Evolutionary conservation across 768 basidiomycete genomes (phyloP), one percentile per base, ranked within the genome.

Genomic region (Russula dissimulans): DNA sequence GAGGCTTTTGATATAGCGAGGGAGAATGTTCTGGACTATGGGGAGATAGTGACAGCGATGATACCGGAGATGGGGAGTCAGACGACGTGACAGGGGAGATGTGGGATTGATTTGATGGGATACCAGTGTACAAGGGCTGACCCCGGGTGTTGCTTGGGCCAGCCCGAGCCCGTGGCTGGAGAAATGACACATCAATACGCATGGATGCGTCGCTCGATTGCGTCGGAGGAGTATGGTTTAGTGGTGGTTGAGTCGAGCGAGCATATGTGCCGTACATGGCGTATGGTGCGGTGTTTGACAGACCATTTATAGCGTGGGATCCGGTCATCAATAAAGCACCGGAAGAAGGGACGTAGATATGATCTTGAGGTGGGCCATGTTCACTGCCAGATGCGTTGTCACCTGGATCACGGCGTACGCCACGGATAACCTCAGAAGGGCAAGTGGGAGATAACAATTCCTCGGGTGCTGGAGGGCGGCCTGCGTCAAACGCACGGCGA

Each of bases 41-140:
- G 9, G 64, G 60, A 15, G 65, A 65, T 17, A 56, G 17, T n/a
- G 65, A 64, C 5, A 64, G 34, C 26, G 62, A 60, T 18, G 65
- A 64, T 5, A 65, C 65, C 17, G 65, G 65, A n/a, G 65, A 65
- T 31, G 65, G 65, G 5, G 58, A 64, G 22, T 59, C 43, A 38
- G 62, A 52, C 8, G 59, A 52, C 3, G 62, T 56, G 31, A 52
- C 32, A n/a, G 43, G 57, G n/a, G 53, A 57, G 36, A 36, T 17
- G 22, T 46, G 54, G 36, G 42, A 9, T 49, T 51, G 49, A 44
- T 41, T 56, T 44, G 56, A 41, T 14, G 47, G 18, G 31, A 52
- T 38, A 42, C 34, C 26, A 46, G 54, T 38, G 39, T 39, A 39
- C 44, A 36, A 47, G 17, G 49, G 43, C 5, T 46, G 59, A 10